Percentiles rank a stretch among this genome's conserved stretches.
These are phyloP conservation scores for Yamadazyma dendronema DNA, from an alignment of 1,139 yeast genomes.

Conservation along the genomic window DNA sequence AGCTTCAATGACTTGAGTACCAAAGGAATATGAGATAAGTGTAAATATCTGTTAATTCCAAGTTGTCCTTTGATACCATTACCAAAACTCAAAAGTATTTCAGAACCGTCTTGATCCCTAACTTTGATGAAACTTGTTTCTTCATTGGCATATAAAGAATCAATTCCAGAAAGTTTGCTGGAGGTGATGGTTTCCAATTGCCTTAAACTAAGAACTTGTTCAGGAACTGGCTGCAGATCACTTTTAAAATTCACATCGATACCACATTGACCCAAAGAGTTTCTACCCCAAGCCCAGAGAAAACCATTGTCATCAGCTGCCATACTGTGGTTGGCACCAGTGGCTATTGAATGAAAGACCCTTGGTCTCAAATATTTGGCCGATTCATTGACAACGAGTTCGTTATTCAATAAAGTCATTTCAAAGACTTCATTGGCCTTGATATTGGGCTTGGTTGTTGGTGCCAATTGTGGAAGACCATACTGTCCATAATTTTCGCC, in stretches of 20 bases:
- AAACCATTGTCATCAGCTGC: constrained; percentile 62
- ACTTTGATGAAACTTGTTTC: constrained; percentile 61
- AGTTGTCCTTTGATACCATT: constrained; percentile 86
- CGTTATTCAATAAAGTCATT: constrained; percentile 37
- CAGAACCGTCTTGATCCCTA: constrained; percentile 20
- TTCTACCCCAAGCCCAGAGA: constrained; percentile 83
- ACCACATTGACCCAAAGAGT: constrained; percentile 82
- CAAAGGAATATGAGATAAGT: constrained; percentile 68
- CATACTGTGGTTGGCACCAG: constrained; percentile 73
- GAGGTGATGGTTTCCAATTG: constrained; percentile 22
- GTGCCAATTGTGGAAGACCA: constrained; percentile 74
- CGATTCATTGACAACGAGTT: constrained; percentile 20
- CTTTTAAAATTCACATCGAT: constrained; percentile 62
- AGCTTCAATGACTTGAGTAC: constrained; percentile 52
- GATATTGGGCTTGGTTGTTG: constrained; percentile 38
- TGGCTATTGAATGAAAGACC: constrained; percentile 56
- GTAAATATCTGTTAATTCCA: constrained; percentile 75
- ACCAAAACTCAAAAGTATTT: constrained; percentile 65
- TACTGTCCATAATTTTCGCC: constrained; percentile 66
- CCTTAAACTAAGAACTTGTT: constrained; percentile 36
- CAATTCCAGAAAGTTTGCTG: constrained; percentile 32
- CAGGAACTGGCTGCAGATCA: constrained; percentile 70
- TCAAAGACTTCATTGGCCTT: constrained; percentile 32
- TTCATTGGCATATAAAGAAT: constrained; percentile 63
- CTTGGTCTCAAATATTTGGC: constrained; percentile 36